A percentile compares a stretch with the other conserved stretches of the same genome.
Evolutionary conservation across 257 asterid species (phyloP).

Genomic region (Ocimum tenuiflorum): DNA sequence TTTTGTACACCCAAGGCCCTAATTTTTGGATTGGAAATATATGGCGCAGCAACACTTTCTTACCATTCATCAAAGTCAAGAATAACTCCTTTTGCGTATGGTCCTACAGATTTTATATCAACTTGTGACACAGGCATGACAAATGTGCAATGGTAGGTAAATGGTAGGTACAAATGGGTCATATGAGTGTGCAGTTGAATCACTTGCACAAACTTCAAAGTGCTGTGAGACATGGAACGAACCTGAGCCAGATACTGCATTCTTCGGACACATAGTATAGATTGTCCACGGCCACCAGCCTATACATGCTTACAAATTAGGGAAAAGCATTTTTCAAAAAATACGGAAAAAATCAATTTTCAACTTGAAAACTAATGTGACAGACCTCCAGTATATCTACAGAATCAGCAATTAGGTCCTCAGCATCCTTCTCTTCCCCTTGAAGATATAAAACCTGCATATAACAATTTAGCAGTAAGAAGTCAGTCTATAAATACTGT

Average conservation of each 20-base stretch:
- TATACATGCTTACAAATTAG: slow-evolving; percentile 31
- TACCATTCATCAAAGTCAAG: no score
- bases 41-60: no score
- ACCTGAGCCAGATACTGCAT: slow-evolving; percentile 83
- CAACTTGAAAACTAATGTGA: slow-evolving; percentile 10
- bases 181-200: not conserved
- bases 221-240: slow-evolving; percentile 14
- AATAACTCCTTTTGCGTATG: not conserved
- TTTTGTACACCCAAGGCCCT: no score
- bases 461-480: not conserved
- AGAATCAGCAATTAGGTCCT: slow-evolving; percentile 61
- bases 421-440: slow-evolving; percentile 70
- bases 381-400: slow-evolving; percentile 73
- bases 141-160: not conserved
- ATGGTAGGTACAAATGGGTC: not conserved
- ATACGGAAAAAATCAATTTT: not conserved
- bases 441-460: slow-evolving; percentile 64
- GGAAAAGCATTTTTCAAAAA: not conserved
- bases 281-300: slow-evolving; percentile 75
- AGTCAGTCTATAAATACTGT: not conserved
- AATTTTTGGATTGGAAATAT: no score
- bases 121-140: not conserved
- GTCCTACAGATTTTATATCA: not conserved
- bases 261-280: slow-evolving; percentile 55
- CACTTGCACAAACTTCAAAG: slow-evolving; percentile 14